Base-by-base conservation (phyloP, 2,329 filamentous ascomycete species). In the Penicillium sp. region DNA sequence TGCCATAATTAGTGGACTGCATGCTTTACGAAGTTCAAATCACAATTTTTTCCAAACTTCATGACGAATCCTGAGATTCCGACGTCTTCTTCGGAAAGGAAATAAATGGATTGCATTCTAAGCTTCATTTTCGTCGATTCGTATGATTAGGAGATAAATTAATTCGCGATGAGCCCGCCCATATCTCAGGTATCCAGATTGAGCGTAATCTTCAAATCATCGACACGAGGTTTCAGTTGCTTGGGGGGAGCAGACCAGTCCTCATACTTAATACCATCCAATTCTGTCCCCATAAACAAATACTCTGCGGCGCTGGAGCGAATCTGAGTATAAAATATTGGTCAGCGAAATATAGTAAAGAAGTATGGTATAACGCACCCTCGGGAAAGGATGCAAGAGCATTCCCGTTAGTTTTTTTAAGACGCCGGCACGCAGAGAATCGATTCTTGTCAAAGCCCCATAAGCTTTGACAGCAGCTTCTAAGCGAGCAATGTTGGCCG, bases 391-490 rank as follows among this genome's bases (percentile, higher is more conserved):
- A 76, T 96, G 93, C 53, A 85, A 73, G 58, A 96, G 76, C 77
- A 96, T 83, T 21, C 82, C 85, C 0, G 83, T 82, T 39, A 97
- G 75, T 69, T 92, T 89, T 67, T 82, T 85, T 50, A 86, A 72
- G 3, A 88, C 88, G 18, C 82, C 81, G 53, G 77, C 77, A 8
- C 76, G 73, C 7, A 83, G 74, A 1, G 76, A 75, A 22, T 77
- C 72, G n/a, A 81, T 70, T n/a, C 72, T 68, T 4, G 85, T 84
- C 24, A 96, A 74, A 0, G 85, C 85, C 3, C 86, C 83, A 72
- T 97, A 97, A 11, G 94, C 83, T 65, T 87, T 88, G 56, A 95
- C 77, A 21, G 89, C 90, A 0, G 90, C 88, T 68, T 90, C 84
- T 1, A 97, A 80, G 71, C 94, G 93, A 47, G 87, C 83, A 41